Evolutionary conservation across 148 eudicot species (phyloP).

Genomic region (Arbutus unedo): DNA sequence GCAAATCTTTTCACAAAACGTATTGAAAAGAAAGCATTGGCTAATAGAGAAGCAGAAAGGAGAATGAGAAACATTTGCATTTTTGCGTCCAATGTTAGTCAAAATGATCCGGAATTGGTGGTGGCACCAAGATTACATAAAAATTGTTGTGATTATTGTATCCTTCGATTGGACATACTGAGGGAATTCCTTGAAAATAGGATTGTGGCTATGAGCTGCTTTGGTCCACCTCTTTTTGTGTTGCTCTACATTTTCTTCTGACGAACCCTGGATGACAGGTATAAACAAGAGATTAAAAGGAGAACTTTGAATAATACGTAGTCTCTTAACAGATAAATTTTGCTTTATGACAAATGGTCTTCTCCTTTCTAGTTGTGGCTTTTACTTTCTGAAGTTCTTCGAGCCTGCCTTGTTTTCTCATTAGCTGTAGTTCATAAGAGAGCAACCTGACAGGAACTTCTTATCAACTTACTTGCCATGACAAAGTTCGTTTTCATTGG

Average conservation of each 20-base stretch:
- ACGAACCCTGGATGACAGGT: background rate
- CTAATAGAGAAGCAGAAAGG: background rate
- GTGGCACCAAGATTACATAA: background rate
- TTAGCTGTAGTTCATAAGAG: background rate
- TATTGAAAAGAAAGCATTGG: background rate
- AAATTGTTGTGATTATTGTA: background rate
- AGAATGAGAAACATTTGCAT: background rate
- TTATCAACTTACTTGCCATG: background rate
- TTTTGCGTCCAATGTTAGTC: background rate
- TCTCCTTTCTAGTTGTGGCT: background rate
- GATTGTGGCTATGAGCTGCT: background rate
- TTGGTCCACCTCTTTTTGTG: background rate
- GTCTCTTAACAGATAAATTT: background rate
- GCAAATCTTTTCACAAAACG: background rate
- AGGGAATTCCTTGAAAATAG: background rate
- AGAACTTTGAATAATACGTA: background rate
- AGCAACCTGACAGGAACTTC: background rate
- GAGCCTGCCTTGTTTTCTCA: background rate
- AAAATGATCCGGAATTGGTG: background rate
- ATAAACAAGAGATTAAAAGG: background rate
- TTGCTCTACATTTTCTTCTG: background rate
- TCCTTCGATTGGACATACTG: too few relatives aligned
- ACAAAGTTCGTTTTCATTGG: slow-evolving; percentile 10
- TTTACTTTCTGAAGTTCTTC: background rate
- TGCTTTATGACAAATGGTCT: background rate